A percentile compares a stretch with the other conserved stretches of the same genome.
These are phyloP conservation scores for Xylaria digitata DNA, from an alignment of 2,329 filamentous ascomycete species.

Conservation along the genomic window DNA sequence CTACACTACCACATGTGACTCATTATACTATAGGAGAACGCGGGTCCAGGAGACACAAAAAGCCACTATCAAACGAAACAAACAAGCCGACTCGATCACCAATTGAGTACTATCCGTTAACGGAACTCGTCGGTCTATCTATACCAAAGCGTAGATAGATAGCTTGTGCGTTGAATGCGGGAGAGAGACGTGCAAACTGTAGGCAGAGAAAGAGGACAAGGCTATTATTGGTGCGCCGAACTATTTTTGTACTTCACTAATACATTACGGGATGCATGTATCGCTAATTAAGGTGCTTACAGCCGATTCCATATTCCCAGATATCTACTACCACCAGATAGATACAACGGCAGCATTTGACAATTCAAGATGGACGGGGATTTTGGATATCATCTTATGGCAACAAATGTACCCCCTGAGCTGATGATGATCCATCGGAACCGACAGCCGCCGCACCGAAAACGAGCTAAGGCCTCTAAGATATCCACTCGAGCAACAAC, in stretches of 20 bases:
- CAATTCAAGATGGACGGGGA: constrained; percentile 32
- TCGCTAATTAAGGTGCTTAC: constrained; percentile 22
- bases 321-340: constrained; percentile 3
- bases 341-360: background rate
- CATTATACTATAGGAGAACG: too few relatives aligned
- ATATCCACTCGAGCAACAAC: constrained; percentile 29
- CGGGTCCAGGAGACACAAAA: background rate
- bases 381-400: constrained; percentile 32
- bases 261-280: constrained; percentile 21
- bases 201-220: background rate
- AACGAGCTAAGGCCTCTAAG: constrained; percentile 31
- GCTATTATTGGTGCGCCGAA: constrained; percentile 6
- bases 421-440: constrained; percentile 27
- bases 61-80: background rate
- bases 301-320: constrained; percentile 13
- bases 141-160: background rate
- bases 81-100: background rate
- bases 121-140: background rate
- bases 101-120: background rate
- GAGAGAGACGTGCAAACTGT: background rate
- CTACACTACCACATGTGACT: too few relatives aligned
- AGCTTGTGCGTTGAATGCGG: background rate
- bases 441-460: constrained; percentile 28
- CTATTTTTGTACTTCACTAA: constrained; percentile 9
- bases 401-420: constrained; percentile 24